Base-by-base conservation (phyloP, 352 stramenopile genomes). In the Pythium rhizo-oryzae region DNA sequence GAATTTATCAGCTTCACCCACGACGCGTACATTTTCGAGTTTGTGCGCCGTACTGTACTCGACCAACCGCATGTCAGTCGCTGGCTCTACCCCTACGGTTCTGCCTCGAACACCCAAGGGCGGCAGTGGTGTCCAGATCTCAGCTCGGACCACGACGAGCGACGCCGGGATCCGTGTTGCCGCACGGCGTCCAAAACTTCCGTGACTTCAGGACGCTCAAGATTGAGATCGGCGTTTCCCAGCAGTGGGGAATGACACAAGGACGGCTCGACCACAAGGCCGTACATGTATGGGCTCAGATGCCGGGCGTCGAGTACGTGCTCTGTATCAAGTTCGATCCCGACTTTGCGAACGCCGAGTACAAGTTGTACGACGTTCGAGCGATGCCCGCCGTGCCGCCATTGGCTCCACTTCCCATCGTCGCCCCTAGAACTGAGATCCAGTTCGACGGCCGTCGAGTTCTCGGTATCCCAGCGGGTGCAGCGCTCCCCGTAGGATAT, bases 291-390 rank as follows among this genome's bases (percentile, higher is more conserved):
- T 79, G 62, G 75, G 55, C 69, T 57, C 58, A 59, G 52, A 77
- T 75, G 71, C 71, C 75, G 67, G 72, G 75, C 69, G 72, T 82
- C 30, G 71, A 82, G 68, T 77, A 79, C 60, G 69, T 76, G 56
- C 61, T 80, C 62, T 77, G 75, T 73, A 62, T 78, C 41, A 78
- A 78, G 55, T 77, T 74, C n/a, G 65, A 78, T 55, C 35, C 35
- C 47, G 59, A 81, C 62, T 81, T 73, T 72, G 30, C 53, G 59
- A 77, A 79, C 68, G 68, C 71, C 52, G 65, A 79, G 70, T 76
- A 75, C 62, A 81, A 79, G 65, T 51, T 81, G 66, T 81, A 79
- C 68, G 75, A 78, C 63, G 59, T 37, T 77, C 74, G 68, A 65
- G 68, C 53, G 59, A 66, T 69, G 64, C 70, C 71, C 30, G 65